These are phyloP conservation scores for Lachnellula arida DNA, from an alignment of 2,329 filamentous ascomycete species.

Conservation along the genomic window DNA sequence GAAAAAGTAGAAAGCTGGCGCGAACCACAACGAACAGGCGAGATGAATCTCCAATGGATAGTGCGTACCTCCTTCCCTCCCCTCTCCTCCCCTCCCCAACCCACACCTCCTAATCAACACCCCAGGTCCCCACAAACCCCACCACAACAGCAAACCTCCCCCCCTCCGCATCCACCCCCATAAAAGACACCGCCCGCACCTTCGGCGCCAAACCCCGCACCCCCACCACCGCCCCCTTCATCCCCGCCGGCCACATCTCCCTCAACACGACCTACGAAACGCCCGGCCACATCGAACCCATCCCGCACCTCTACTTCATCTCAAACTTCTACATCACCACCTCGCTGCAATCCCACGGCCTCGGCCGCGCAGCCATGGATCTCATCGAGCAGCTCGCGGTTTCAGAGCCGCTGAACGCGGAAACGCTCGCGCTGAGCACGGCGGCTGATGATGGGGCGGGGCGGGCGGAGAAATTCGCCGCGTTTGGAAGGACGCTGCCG, in stretches of 20 bases:
- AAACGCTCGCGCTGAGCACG: constrained; percentile 17
- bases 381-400: constrained; percentile 18
- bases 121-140: too few species aligned
- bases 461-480: constrained; percentile 6
- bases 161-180: constrained; percentile 15
- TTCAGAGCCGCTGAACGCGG: constrained; percentile 17
- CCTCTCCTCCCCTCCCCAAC: neutral
- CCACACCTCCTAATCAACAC: neutral
- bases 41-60: constrained; percentile 8
- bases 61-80: neutral
- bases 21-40: constrained; percentile 1
- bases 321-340: constrained; percentile 22
- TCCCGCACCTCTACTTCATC: constrained; percentile 17
- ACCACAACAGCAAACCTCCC: constrained; percentile 5
- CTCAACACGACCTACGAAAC: constrained; percentile 11
- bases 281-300: constrained; percentile 3
- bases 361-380: constrained; percentile 27
- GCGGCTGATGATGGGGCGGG: constrained; percentile 11
- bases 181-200: constrained; percentile 18
- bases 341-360: constrained; percentile 17
- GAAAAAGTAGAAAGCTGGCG: neutral
- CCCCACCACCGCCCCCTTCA: constrained; percentile 12
- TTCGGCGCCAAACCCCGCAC: constrained; percentile 9
- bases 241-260: constrained; percentile 27
- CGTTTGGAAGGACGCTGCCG: constrained; percentile 9